Evolutionary conservation across 2,329 filamentous ascomycete genomes (phyloP).

Genomic region (Salinomyces thailandicus): DNA sequence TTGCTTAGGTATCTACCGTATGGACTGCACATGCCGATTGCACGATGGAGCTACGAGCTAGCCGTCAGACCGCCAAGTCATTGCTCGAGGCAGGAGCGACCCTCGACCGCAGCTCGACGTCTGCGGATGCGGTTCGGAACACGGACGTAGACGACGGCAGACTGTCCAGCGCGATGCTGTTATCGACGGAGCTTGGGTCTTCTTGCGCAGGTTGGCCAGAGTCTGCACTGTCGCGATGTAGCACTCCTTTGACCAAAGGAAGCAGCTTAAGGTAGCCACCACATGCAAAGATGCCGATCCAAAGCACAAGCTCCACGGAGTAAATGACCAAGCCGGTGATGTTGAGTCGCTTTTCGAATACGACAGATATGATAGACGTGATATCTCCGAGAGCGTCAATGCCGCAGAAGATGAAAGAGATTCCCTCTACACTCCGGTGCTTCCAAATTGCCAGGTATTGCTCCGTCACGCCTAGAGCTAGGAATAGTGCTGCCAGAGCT

Average conservation of each 20-base stretch:
- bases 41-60: no score
- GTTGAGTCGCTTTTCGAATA: slow-evolving; percentile 51
- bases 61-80: no score
- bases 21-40: no score
- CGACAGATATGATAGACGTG: slow-evolving; percentile 53
- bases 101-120: slow-evolving; percentile 23
- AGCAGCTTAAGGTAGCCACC: slow-evolving; percentile 55
- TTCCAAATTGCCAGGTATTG: slow-evolving; percentile 62
- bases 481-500: slow-evolving; percentile 50
- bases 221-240: slow-evolving; percentile 3
- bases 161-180: slow-evolving; percentile 39
- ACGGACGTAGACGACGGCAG: slow-evolving; percentile 53
- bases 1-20: no score
- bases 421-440: slow-evolving; percentile 56
- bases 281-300: slow-evolving; percentile 56
- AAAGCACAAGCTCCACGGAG: slow-evolving; percentile 53
- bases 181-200: neutral
- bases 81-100: slow-evolving; percentile 6
- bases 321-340: slow-evolving; percentile 57
- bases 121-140: slow-evolving; percentile 46
- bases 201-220: slow-evolving; percentile 7
- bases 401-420: slow-evolving; percentile 61
- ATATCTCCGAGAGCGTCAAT: slow-evolving; percentile 61
- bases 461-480: slow-evolving; percentile 54
- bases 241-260: slow-evolving; percentile 43